Conservation (phyloP, 495 filamentous ascomycete species). For the Penicillium macrosclerotiorum region DNA sequence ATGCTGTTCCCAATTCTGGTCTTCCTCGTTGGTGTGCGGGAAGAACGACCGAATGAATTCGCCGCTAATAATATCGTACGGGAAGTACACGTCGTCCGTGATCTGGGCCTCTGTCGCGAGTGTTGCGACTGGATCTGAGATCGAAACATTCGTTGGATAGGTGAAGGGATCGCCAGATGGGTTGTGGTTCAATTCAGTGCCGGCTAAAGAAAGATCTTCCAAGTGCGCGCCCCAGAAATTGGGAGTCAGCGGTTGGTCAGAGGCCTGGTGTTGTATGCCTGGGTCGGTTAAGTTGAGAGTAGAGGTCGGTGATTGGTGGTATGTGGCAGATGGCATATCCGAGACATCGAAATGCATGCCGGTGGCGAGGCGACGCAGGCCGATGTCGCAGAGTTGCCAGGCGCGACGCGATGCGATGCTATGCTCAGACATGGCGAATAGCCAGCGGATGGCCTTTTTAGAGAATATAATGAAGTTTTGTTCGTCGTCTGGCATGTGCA, state of each 20-base stretch:
- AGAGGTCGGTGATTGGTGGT: constrained; percentile 18
- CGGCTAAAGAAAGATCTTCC: constrained; percentile 7
- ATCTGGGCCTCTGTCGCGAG: constrained; percentile 8
- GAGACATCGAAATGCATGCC: constrained; percentile 43
- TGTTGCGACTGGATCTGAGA: constrained; percentile 10
- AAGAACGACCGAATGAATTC: constrained; percentile 49
- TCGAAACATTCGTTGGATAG: not conserved
- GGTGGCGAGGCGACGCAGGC: constrained; percentile 37
- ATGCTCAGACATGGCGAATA: constrained; percentile 52
- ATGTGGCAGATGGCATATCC: constrained; percentile 35
- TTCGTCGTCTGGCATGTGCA: constrained; percentile 54
- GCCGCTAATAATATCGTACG: constrained; percentile 46
- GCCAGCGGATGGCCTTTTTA: constrained; percentile 56
- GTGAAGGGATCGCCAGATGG: not conserved
- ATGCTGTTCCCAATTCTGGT: constrained; percentile 10
- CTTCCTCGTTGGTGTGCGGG: constrained; percentile 29
- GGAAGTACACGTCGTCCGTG: constrained; percentile 38
- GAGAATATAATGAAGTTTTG: constrained; percentile 43
- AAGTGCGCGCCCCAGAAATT: constrained; percentile 9
- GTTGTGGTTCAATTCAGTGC: not conserved
- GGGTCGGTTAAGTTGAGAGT: constrained; percentile 6
- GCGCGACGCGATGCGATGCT: constrained; percentile 56
- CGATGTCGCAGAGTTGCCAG: constrained; percentile 54
- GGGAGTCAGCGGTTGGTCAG: not conserved
- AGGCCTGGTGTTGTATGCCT: not conserved